A percentile compares a stretch with the other conserved stretches of the same genome.
Evolutionary conservation across 768 basidiomycete species (phyloP).

Genomic region (Postia placenta): DNA sequence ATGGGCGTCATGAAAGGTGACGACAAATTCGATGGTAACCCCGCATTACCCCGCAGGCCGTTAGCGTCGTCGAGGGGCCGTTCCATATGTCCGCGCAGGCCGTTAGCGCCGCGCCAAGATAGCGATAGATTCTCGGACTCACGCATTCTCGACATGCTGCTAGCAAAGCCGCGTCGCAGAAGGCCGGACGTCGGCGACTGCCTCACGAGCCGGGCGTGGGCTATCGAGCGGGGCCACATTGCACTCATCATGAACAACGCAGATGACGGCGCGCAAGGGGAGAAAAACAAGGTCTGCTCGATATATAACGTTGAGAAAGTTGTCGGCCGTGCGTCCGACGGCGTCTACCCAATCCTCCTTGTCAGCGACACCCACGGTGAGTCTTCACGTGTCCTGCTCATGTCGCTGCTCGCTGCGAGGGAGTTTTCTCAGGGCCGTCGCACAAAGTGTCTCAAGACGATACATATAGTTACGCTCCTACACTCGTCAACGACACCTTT

Average conservation of each 20-base stretch:
- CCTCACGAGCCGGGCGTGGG: constrained; percentile 11
- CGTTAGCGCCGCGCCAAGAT: background rate
- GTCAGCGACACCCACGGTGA: constrained; percentile 2
- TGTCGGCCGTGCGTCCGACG: constrained; percentile 3
- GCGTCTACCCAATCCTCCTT: background rate
- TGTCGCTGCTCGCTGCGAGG: background rate
- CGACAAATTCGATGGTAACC: background rate
- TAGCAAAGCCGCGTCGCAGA: constrained; percentile 14
- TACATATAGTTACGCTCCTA: background rate
- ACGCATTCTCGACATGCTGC: constrained; percentile 16
- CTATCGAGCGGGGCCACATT: constrained; percentile 12
- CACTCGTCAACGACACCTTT: background rate
- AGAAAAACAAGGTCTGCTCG: background rate
- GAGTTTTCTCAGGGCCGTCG: background rate
- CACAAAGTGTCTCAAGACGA: background rate
- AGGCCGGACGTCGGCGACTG: constrained; percentile 3
- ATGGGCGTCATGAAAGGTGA: too few species aligned
- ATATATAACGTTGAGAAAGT: background rate
- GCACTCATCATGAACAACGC: constrained; percentile 3
- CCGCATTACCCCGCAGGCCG: background rate
- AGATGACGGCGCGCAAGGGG: background rate
- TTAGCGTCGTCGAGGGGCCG: background rate
- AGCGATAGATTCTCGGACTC: constrained; percentile 5
- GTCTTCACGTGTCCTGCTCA: background rate
- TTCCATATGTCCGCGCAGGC: background rate